Evolutionary conservation across 169 alveolate species (phyloP).

Genomic region (Eimeria mitis): DNA sequence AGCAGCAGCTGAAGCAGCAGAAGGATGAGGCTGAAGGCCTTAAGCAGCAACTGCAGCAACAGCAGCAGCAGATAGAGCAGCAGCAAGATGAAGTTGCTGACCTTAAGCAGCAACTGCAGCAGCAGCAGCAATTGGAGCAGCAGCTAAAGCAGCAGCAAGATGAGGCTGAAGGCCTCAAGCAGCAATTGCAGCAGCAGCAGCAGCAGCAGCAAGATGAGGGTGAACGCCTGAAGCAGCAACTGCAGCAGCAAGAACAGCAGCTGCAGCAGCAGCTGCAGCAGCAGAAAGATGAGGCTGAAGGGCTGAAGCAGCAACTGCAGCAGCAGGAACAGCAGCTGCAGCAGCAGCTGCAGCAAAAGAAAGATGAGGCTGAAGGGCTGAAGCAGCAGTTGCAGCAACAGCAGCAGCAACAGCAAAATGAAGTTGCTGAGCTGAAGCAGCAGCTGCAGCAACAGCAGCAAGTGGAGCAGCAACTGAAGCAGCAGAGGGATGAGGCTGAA

Average conservation of each 20-base stretch:
- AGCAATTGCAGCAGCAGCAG: not conserved
- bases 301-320: not conserved
- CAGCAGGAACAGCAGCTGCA: not conserved
- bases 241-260: not conserved
- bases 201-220: not conserved
- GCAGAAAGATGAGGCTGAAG: not conserved
- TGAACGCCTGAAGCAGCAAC: not conserved
- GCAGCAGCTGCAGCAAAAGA: not conserved
- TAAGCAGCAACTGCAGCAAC: conserved; percentile 16
- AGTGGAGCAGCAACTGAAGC: not conserved
- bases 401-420: not conserved
- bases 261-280: not conserved
- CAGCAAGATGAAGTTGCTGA: not conserved
- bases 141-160: conserved; percentile 2
- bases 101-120: conserved; percentile 34
- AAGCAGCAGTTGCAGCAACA: conserved; percentile 1
- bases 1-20: too few species aligned
- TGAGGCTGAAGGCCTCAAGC: not conserved
- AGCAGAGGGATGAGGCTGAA: not conserved
- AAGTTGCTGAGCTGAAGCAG: not conserved
- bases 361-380: not conserved
- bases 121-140: not conserved
- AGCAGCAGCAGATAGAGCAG: not conserved
- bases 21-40: not conserved
- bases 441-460: conserved; percentile 1